Evolutionary conservation across 1,139 yeast species (phyloP).

Genomic region (Hanseniaspora uvarum): DNA sequence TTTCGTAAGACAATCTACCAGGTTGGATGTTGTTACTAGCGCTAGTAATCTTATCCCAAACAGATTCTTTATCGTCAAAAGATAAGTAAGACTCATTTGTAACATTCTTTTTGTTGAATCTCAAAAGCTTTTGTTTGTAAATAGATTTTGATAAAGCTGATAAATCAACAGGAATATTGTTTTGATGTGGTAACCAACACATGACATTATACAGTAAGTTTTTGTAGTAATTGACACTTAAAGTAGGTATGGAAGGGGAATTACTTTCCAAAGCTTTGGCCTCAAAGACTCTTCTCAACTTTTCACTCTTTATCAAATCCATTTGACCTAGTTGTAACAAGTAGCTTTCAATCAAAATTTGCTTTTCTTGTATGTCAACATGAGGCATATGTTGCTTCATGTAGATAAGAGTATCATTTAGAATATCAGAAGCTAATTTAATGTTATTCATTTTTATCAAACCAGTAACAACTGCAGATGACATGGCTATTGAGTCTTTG

Average conservation of each 20-base stretch:
- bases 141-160: neutral
- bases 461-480: slow-evolving; percentile 34
- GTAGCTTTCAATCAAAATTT: slow-evolving; percentile 25
- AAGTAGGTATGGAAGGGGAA: slow-evolving; percentile 35
- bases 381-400: slow-evolving; percentile 22
- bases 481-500: slow-evolving; percentile 3
- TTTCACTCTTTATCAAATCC: slow-evolving; percentile 27
- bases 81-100: neutral
- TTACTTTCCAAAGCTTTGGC: slow-evolving; percentile 31
- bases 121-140: slow-evolving; percentile 17
- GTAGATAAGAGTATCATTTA: slow-evolving; percentile 38
- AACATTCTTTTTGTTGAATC: neutral
- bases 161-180: slow-evolving; percentile 1
- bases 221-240: slow-evolving; percentile 33
- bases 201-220: slow-evolving; percentile 27
- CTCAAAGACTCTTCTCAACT: slow-evolving; percentile 31
- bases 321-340: slow-evolving; percentile 31
- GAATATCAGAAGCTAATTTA: slow-evolving; percentile 43
- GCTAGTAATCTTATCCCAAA: slow-evolving; percentile 18
- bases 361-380: slow-evolving; percentile 1
- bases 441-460: slow-evolving; percentile 43
- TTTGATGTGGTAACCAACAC: slow-evolving; percentile 16
- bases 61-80: neutral
- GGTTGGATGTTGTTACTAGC: slow-evolving; percentile 19
- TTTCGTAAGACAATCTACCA: slow-evolving; percentile 20